These are phyloP conservation scores for Thielaviopsis musarum DNA, from an alignment of 2,329 filamentous ascomycete species.

Conservation along the genomic window DNA sequence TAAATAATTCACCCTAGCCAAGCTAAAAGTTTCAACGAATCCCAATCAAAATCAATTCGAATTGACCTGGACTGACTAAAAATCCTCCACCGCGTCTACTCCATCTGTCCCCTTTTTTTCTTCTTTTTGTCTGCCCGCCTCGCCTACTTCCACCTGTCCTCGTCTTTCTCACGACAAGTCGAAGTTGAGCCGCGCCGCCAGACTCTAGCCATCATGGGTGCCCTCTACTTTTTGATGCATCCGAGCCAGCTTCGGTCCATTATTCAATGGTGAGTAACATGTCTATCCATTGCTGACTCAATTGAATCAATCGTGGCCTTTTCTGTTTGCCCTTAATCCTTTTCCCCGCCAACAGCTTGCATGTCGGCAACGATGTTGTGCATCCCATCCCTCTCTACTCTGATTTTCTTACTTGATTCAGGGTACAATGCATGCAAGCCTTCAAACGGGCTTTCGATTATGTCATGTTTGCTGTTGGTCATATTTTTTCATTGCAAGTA, in stretches of 20 bases:
- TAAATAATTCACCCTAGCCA: no score
- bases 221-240: constrained; percentile 59
- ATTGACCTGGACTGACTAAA: no score
- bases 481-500: no score
- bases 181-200: not conserved
- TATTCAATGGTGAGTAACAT: constrained; percentile 59
- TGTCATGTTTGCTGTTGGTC: no score
- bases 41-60: no score
- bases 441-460: no score
- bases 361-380: not conserved
- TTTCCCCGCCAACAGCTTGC: not conserved
- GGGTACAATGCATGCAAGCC: no score
- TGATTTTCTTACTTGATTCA: no score
- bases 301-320: no score
- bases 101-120: not conserved
- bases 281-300: not conserved
- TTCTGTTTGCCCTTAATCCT: constrained; percentile 10
- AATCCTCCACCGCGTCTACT: no score
- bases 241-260: constrained; percentile 65
- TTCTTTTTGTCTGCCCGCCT: not conserved
- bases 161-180: not conserved
- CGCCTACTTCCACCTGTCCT: not conserved
- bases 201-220: constrained; percentile 32
- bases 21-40: no score
- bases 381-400: not conserved